Base-by-base conservation (phyloP, 2,329 filamentous ascomycete species). In the Periconia macrospinosa region DNA sequence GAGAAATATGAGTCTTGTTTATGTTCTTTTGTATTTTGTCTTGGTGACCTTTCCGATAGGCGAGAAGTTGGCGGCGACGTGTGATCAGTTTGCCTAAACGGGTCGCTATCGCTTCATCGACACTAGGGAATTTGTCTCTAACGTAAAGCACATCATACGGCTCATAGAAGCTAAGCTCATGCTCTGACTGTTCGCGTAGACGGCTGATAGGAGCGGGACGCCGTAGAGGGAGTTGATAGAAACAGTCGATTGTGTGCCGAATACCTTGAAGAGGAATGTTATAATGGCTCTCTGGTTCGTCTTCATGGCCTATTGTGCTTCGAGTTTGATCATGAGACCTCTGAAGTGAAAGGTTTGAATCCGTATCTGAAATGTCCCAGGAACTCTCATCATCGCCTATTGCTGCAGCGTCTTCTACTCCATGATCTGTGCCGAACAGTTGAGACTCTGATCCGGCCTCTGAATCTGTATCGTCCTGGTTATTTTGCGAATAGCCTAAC, bases 51-150 rank as follows among this genome's bases (percentile, higher is more conserved):
- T 49, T 42, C 17, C 51, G 46, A 17, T 57, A 60, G n/a, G 41
- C 20, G 3, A 60, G 40, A 6, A 60, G 7, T 30, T 60, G 57
- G 10, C 57, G 55, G 9, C 55, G 50, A 8, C 53, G 46, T 15
- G 57, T 53, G 2, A 60, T 60, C 52, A 55, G 43, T 30, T 47
- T 57, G 1, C 44, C 55, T 27, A 60, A 42, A 11, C 55, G 52
- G 14, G 35, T 41, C 14, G 50, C 45, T 6, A 56, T 41, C 2
- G 30, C 17, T 33, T 41, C 18, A n/a, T 46, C 40, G 11, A 56
- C 6, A 15, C 14, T n/a, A 2, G 50, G 50, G 17, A 57, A 54
- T 46, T 57, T 60, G 30, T 57, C 52, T n/a, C 33, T 50, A 8
- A 56, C 49, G 30, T 60, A 48, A 1, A 55, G 15, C 14, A 52